phyloP scores from a whole-genome alignment of 192 early-diverging fungal species.

The Funneliformis geosporum region DNA sequence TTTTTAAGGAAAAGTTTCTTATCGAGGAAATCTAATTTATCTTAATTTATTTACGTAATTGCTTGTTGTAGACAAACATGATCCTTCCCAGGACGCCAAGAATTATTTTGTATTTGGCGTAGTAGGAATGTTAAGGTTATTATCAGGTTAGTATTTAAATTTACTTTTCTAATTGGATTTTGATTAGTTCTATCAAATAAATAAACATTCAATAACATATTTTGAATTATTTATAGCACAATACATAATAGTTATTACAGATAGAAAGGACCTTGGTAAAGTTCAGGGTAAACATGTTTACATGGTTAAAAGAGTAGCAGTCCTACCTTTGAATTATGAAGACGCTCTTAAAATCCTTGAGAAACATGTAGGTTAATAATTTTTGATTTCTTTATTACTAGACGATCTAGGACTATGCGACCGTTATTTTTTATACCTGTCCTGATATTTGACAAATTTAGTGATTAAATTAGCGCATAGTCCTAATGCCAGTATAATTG shows the following conservation, averaged over 20 bases:
- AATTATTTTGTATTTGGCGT: slow-evolving; percentile 20
- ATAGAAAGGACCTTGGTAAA: slow-evolving; percentile 2
- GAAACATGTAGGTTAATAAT: slow-evolving; percentile 1
- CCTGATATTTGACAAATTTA: no score
- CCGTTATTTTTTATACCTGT: no score
- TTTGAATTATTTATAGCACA: background rate
- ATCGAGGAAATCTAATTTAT: background rate
- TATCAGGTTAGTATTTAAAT: slow-evolving; percentile 8
- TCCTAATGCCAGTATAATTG: no score
- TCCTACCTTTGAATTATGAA: slow-evolving; percentile 29
- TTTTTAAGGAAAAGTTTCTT: slow-evolving; percentile 4
- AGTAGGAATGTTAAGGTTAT: slow-evolving; percentile 15
- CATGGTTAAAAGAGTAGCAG: slow-evolving; percentile 1
- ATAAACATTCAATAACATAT: background rate
- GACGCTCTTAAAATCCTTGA: slow-evolving; percentile 12
- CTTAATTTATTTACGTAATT: background rate
- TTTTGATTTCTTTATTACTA: background rate
- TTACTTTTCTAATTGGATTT: background rate
- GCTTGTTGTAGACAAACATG: background rate
- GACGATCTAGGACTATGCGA: background rate
- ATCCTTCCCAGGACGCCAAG: background rate
- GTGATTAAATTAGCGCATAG: no score
- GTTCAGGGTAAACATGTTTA: slow-evolving; percentile 28
- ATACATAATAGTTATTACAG: slow-evolving; percentile 19
- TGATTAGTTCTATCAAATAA: no score